Percentiles rank a stretch among this genome's conserved stretches.
phyloP scores from a whole-genome alignment of 371 early-diverging fungal species.

The Mortierella sp. region DNA sequence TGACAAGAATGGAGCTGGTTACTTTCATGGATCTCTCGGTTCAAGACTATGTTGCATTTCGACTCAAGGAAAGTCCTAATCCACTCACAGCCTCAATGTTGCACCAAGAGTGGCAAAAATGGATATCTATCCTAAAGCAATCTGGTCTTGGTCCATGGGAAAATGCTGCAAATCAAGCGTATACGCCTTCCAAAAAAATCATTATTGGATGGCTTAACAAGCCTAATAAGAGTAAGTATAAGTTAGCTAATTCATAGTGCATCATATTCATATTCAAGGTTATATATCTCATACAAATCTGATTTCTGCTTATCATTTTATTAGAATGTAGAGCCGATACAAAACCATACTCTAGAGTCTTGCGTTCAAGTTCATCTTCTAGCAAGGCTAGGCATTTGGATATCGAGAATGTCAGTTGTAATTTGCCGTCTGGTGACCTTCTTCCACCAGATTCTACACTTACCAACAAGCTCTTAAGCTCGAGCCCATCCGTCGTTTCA shows the following conservation, averaged over 20 bases:
- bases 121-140: not conserved
- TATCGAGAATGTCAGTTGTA: not conserved
- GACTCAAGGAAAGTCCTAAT: not conserved
- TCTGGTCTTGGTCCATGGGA: not conserved
- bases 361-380: conserved; percentile 2
- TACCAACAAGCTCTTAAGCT: not conserved
- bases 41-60: conserved; percentile 1
- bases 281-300: not conserved
- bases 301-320: not conserved
- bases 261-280: not conserved
- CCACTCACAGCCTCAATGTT: not conserved
- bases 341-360: not conserved
- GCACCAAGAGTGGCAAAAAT: conserved; percentile 2
- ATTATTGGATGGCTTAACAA: not conserved
- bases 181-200: not conserved
- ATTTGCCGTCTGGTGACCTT: not conserved
- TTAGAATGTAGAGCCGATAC: not conserved
- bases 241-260: not conserved
- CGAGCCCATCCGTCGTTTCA: not conserved
- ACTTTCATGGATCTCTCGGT: not conserved
- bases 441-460: not conserved
- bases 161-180: conserved; percentile 2
- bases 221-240: not conserved
- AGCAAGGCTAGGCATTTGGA: conserved; percentile 1
- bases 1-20: conserved; percentile 2